Conservation (phyloP, 2,329 filamentous ascomycete genomes). For the Talaromyces sp. region DNA sequence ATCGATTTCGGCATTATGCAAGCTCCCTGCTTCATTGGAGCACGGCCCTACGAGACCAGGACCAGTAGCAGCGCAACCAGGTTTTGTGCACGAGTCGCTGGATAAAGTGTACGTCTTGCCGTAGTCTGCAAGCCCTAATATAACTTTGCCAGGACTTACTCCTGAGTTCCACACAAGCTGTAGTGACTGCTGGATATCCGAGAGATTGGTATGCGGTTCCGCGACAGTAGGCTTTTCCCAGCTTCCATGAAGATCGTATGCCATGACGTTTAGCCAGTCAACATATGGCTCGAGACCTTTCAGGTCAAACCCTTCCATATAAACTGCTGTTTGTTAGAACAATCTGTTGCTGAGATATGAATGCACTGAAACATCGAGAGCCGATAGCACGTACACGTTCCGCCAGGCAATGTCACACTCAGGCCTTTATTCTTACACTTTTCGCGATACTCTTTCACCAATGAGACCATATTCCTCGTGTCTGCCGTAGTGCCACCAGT, state of each 20-base stretch:
- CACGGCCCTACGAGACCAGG: conserved; percentile 24
- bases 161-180: conserved; percentile 28
- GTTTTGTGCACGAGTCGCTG: conserved; percentile 25
- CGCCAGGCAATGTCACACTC: conserved; percentile 16
- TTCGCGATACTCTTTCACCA: conserved; percentile 18
- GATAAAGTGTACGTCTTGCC: conserved; percentile 26
- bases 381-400: conserved; percentile 11
- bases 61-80: conserved; percentile 23
- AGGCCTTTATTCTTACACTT: conserved; percentile 17
- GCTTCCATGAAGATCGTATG: conserved; percentile 30
- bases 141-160: conserved; percentile 27
- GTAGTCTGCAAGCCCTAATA: conserved; percentile 31
- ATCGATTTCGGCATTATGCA: conserved; percentile 27
- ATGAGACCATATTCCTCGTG: conserved; percentile 11
- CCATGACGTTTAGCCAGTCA: conserved; percentile 22
- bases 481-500: conserved; percentile 14
- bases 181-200: conserved; percentile 20
- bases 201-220: conserved; percentile 16
- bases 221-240: conserved; percentile 16
- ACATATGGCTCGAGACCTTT: conserved; percentile 16
- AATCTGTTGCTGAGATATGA: background rate
- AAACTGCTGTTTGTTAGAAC: conserved; percentile 7
- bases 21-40: conserved; percentile 23
- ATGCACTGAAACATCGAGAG: background rate
- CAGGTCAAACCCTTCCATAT: conserved; percentile 29